Evolutionary conservation across 495 filamentous ascomycete genomes (phyloP).

Genomic region (Hyaloscypha variabilis): DNA sequence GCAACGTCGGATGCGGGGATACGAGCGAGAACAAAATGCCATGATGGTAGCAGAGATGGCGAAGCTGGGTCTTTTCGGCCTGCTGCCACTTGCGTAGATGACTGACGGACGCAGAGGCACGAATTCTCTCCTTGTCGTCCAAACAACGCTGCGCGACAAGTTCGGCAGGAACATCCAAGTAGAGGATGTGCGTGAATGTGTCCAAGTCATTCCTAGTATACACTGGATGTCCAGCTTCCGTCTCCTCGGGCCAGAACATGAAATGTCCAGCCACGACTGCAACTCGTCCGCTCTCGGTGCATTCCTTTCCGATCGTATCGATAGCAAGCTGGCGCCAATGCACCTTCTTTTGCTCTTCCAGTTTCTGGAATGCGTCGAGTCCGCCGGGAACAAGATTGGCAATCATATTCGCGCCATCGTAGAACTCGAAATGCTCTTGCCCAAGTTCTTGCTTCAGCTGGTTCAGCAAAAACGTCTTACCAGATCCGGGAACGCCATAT

Average conservation of each 20-base stretch:
- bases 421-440: slow-evolving; percentile 46
- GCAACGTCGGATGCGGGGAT: slow-evolving; percentile 15
- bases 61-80: slow-evolving; percentile 50
- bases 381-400: slow-evolving; percentile 48
- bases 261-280: slow-evolving; percentile 63
- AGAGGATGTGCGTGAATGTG: slow-evolving; percentile 63
- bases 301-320: slow-evolving; percentile 44
- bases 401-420: slow-evolving; percentile 58
- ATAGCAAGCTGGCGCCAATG: slow-evolving; percentile 52
- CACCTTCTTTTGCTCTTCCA: slow-evolving; percentile 43
- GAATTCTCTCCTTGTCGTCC: slow-evolving; percentile 43
- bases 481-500: slow-evolving; percentile 64
- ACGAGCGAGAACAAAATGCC: slow-evolving; percentile 40
- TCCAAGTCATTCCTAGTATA: slow-evolving; percentile 51
- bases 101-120: slow-evolving; percentile 36
- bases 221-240: slow-evolving; percentile 37
- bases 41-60: slow-evolving; percentile 47
- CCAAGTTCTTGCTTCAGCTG: slow-evolving; percentile 44
- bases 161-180: slow-evolving; percentile 50
- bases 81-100: slow-evolving; percentile 58
- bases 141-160: slow-evolving; percentile 39
- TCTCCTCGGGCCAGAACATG: slow-evolving; percentile 58
- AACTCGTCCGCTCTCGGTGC: slow-evolving; percentile 36
- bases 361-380: slow-evolving; percentile 50
- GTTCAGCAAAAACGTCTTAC: slow-evolving; percentile 55